Evolutionary conservation across 2,329 filamentous ascomycete species (phyloP).

Genomic region (Cladosporium oxysporum): DNA sequence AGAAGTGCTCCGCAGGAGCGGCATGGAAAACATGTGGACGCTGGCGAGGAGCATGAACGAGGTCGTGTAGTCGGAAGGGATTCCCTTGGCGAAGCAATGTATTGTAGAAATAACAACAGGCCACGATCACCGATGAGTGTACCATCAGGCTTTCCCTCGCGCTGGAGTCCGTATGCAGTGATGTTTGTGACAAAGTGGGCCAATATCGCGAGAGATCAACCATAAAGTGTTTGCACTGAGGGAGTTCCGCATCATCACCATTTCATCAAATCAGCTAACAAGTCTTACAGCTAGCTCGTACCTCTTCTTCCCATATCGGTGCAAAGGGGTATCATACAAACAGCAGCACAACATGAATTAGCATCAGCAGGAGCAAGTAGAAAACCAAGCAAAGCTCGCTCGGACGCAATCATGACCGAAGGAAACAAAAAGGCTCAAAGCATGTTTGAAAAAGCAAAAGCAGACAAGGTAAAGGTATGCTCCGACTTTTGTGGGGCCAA

Average conservation of each 20-base stretch:
- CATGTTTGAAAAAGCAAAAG: background rate
- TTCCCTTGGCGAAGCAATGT: background rate
- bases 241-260: background rate
- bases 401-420: background rate
- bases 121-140: background rate
- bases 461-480: background rate
- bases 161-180: background rate
- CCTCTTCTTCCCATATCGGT: background rate
- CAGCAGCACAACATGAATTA: background rate
- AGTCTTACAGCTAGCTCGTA: background rate
- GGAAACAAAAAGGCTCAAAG: background rate
- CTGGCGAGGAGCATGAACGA: conserved; percentile 66
- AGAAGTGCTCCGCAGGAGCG: conserved; percentile 73
- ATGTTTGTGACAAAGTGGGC: background rate
- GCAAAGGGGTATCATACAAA: background rate
- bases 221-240: background rate
- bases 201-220: background rate
- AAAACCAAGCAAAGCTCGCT: background rate
- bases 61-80: background rate
- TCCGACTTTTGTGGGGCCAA: background rate
- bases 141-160: background rate
- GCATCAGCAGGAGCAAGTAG: background rate
- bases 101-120: background rate
- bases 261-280: background rate
- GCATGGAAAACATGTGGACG: conserved; percentile 96